Base-by-base conservation (phyloP, 176 grass and related monocot species). In the Neostapfia colusana region DNA sequence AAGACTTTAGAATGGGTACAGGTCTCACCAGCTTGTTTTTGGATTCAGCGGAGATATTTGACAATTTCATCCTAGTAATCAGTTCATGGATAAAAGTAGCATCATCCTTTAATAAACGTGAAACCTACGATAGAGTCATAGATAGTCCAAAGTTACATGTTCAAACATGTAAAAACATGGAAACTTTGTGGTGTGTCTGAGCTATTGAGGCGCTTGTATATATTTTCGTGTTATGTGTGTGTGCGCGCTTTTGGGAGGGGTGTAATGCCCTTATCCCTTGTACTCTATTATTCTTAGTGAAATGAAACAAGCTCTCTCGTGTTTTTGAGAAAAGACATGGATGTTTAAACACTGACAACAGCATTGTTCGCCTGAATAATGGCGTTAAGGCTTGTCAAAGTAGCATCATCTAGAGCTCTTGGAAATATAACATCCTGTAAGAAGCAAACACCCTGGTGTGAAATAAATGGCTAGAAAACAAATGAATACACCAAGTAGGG, bases 401-500 rank as follows among this genome's bases (percentile, higher is more conserved):
- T 88, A 83, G 79, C 79, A 62, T 85, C 94, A 93, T 97, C 84
- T 79, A 93, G 70, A 64, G 69, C 50, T 72, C 80, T 89, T 2
- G 53, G 79, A 36, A 97, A 80, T 89, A 97, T 91, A 68, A 88
- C 81, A 90, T 97, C 91, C 94, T 97, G 84, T 76, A 44, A 75
- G 85, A n/a, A 59, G 70, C 40, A 87, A 65, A 11, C 60, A 64
- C n/a, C 80, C 57, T 35, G 72, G n/a, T 58, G 39, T 68, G 26
- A 65, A 80, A 86, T 57, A 70, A 24, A 79, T 65, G 57, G 40
- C 67, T 41, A 82, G 11, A 60, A 66, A 66, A 82, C 20, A 65
- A 65, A 70, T 21, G 20, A 51, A 67, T 60, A 71, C 25, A 54
- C 54, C 16, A 78, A 65, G 55, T 77, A 49, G 48, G 11, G 20